Base-by-base conservation (phyloP, 495 filamentous ascomycete species). In the Cairneyella variabilis region DNA sequence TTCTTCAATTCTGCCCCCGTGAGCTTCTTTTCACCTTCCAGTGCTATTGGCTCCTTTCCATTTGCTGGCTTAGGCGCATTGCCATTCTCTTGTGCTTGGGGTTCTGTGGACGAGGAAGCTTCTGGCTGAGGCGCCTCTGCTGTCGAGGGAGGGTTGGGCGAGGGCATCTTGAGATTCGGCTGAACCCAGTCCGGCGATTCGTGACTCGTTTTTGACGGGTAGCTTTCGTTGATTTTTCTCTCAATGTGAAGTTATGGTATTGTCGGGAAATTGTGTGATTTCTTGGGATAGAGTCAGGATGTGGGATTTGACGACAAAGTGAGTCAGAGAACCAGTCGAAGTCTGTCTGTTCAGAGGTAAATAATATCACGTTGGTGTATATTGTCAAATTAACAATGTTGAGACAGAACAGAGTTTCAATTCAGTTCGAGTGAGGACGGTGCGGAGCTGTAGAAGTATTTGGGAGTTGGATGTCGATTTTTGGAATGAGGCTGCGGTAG, bases 1-100 rank as follows among this genome's bases (percentile, higher is more conserved):
- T 86, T 86, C 63, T 92, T 93, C 62, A 89, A 60, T 63, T 91
- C 85, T 6, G 83, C 84, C 10, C 75, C 73, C 1, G 82, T 82
- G 47, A 82, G 73, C 51, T 89, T 75, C 21, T 72, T 39, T 28
- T 54, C 58, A 22, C 59, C 60, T 22, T 59, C 23, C 45, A 51
- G 53, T 14, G 63, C 54, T 43, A 59, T 52, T 34, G 60, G 6
- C 38, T 61, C 52, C 51, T 75, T 69, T 23, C 69, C 44, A 20
- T 66, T 57, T 48, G 71, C 66, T 57, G 57, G 17, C n/a, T 48
- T 52, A 46, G 30, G 22, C 21, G 49, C 26, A 23, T 45, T 42
- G n/a, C 21, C 46, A 43, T 56, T 56, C 6, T 11, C 26, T 42
- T 28, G n/a, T 3, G 46, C 9, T 30, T 38, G 10, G 12, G 41